phyloP scores from a whole-genome alignment of 1,139 yeast genomes.

The Diutina sp. region DNA sequence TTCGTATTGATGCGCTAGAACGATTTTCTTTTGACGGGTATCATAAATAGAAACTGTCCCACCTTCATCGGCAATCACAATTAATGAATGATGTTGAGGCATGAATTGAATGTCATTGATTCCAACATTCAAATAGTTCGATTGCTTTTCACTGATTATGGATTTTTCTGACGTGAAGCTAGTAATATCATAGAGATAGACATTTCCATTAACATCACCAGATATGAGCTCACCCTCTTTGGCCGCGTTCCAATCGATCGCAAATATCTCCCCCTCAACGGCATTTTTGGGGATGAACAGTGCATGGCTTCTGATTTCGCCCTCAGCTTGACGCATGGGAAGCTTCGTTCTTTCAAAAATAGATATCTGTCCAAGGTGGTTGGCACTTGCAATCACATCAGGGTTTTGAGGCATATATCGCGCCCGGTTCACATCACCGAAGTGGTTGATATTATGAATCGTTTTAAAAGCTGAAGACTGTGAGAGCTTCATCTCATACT shows the following conservation, averaged over 20 bases:
- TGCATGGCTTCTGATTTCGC: not conserved
- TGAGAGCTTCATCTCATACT: constrained; percentile 19
- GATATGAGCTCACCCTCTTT: not conserved
- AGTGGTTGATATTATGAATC: constrained; percentile 22
- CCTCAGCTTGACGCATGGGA: not conserved
- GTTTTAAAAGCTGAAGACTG: constrained; percentile 5
- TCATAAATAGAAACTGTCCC: not conserved
- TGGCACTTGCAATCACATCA: constrained; percentile 28
- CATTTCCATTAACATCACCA: not conserved
- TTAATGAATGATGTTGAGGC: not conserved
- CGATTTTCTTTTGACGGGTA: not conserved
- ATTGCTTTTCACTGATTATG: not conserved
- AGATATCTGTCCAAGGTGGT: constrained; percentile 25
- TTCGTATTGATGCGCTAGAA: not conserved
- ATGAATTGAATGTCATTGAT: not conserved
- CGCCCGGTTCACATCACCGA: constrained; percentile 31
- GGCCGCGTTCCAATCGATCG: not conserved
- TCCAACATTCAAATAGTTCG: not conserved
- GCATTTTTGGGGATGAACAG: not conserved
- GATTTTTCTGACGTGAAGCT: not conserved
- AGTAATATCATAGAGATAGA: not conserved
- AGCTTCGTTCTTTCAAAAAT: constrained; percentile 35
- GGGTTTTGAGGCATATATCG: constrained; percentile 26
- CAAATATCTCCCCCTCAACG: not conserved
- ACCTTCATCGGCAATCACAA: not conserved